Percentiles rank a stretch among this genome's conserved stretches.
phyloP scores from a whole-genome alignment of 2,329 filamentous ascomycete genomes.

The Pseudocercospora cruenta region DNA sequence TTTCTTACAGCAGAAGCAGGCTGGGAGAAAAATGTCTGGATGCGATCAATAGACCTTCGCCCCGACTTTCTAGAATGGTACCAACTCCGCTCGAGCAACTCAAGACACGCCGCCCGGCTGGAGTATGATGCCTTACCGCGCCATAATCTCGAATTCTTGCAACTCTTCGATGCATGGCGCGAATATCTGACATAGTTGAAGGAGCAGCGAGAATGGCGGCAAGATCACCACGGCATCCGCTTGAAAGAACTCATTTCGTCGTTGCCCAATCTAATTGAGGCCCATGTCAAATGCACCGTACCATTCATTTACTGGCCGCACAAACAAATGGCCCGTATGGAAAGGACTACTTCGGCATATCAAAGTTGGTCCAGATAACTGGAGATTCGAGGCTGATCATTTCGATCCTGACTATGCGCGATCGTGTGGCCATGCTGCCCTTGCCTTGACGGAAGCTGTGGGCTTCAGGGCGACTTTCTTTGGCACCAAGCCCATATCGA shows the following conservation, averaged over 20 bases:
- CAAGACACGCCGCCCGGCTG: conserved; percentile 15
- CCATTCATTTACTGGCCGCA: conserved; percentile 21
- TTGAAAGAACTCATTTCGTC: conserved; percentile 27
- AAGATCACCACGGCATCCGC: conserved; percentile 15
- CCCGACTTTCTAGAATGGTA: conserved; percentile 1
- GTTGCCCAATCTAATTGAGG: conserved; percentile 28
- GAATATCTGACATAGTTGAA: conserved; percentile 5
- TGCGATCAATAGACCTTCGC: conserved; percentile 14
- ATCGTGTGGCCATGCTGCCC: conserved; percentile 21
- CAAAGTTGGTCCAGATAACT: conserved; percentile 24
- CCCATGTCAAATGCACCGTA: conserved; percentile 19
- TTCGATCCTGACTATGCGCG: conserved; percentile 13
- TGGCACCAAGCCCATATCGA: conserved; percentile 20
- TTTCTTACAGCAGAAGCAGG: conserved; percentile 11
- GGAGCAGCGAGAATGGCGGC: conserved; percentile 23
- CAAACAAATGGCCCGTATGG: conserved; percentile 27
- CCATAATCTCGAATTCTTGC: conserved; percentile 21
- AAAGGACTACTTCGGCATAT: conserved; percentile 19
- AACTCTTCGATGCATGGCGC: conserved; percentile 23
- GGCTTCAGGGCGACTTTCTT: conserved; percentile 22
- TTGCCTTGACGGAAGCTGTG: conserved; percentile 25
- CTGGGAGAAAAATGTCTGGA: not conserved
- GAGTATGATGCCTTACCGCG: conserved; percentile 23
- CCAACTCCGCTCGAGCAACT: not conserved
- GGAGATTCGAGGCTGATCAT: conserved; percentile 14